phyloP scores from a whole-genome alignment of 768 basidiomycete species.

The Mycena olivaceomarginata region DNA sequence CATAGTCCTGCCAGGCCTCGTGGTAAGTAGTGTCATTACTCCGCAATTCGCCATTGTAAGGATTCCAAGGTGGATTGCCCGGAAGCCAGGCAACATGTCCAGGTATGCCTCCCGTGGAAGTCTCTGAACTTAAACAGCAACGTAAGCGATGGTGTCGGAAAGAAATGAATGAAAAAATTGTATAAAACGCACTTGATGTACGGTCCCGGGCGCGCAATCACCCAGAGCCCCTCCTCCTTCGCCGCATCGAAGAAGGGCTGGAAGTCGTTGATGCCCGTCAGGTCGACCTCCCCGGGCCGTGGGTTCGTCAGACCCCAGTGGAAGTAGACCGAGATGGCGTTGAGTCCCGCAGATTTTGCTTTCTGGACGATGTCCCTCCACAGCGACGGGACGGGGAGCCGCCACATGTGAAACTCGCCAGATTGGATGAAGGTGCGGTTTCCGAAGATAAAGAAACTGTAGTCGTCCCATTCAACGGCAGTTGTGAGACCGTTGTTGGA shows the following conservation, averaged over 20 bases:
- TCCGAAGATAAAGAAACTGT: conserved; percentile 62
- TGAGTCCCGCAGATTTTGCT: conserved; percentile 76
- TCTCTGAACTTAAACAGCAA: conserved; percentile 67
- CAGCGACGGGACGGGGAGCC: conserved; percentile 75
- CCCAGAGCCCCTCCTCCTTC: conserved; percentile 71
- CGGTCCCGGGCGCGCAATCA: conserved; percentile 74
- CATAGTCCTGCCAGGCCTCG: conserved; percentile 71
- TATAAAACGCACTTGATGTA: conserved; percentile 33
- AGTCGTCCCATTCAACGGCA: conserved; percentile 59
- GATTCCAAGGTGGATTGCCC: conserved; percentile 35
- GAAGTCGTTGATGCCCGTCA: conserved; percentile 68
- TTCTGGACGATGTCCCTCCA: conserved; percentile 81
- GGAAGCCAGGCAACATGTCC: conserved; percentile 39
- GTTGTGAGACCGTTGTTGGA: conserved; percentile 31
- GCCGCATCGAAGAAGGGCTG: conserved; percentile 74
- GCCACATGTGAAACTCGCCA: conserved; percentile 79
- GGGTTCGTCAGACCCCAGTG: conserved; percentile 79
- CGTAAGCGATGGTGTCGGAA: background rate
- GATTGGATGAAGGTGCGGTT: conserved; percentile 53
- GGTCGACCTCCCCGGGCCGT: conserved; percentile 71
- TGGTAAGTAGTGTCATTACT: conserved; percentile 73
- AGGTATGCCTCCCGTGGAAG: conserved; percentile 70
- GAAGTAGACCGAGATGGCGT: conserved; percentile 73
- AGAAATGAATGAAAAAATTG: background rate
- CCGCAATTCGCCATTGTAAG: conserved; percentile 58